These are phyloP conservation scores for Magnusiomyces sp. DNA, from an alignment of 1,139 yeast genomes.

Conservation along the genomic window DNA sequence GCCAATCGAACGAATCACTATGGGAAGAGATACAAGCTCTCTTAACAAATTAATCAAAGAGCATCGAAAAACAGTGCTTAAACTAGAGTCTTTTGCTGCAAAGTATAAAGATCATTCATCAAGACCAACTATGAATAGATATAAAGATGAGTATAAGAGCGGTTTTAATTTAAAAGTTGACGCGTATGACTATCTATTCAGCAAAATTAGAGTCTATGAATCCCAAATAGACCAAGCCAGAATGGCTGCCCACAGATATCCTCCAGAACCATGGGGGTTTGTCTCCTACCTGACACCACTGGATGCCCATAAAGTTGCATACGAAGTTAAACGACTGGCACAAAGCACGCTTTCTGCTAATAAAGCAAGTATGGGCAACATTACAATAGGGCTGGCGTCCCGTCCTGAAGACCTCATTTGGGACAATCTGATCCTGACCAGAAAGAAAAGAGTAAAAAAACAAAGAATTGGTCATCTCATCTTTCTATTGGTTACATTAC, in stretches of 20 bases:
- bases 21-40: slow-evolving; percentile 29
- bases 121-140: slow-evolving; percentile 20
- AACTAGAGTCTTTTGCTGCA: slow-evolving; percentile 29
- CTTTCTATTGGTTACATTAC: slow-evolving; percentile 25
- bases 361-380: slow-evolving; percentile 10
- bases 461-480: slow-evolving; percentile 31
- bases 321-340: background rate
- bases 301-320: slow-evolving; percentile 26
- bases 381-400: slow-evolving; percentile 26
- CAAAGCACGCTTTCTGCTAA: background rate
- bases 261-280: slow-evolving; percentile 31
- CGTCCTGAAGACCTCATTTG: slow-evolving; percentile 34
- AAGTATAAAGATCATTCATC: slow-evolving; percentile 23
- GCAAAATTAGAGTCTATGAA: slow-evolving; percentile 23
- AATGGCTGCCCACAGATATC: slow-evolving; percentile 17
- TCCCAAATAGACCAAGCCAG: slow-evolving; percentile 24
- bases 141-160: slow-evolving; percentile 18
- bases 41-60: slow-evolving; percentile 26
- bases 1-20: slow-evolving; percentile 26
- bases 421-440: slow-evolving; percentile 29
- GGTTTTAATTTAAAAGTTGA: slow-evolving; percentile 21
- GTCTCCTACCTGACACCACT: slow-evolving; percentile 28
- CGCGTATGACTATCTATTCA: slow-evolving; percentile 27
- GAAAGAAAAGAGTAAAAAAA: slow-evolving; percentile 28
- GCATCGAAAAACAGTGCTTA: slow-evolving; percentile 24